Evolutionary conservation across 1,284 basidiomycete genomes (phyloP), one percentile per base, ranked within the genome.

Genomic region (Tilletia caries): DNA sequence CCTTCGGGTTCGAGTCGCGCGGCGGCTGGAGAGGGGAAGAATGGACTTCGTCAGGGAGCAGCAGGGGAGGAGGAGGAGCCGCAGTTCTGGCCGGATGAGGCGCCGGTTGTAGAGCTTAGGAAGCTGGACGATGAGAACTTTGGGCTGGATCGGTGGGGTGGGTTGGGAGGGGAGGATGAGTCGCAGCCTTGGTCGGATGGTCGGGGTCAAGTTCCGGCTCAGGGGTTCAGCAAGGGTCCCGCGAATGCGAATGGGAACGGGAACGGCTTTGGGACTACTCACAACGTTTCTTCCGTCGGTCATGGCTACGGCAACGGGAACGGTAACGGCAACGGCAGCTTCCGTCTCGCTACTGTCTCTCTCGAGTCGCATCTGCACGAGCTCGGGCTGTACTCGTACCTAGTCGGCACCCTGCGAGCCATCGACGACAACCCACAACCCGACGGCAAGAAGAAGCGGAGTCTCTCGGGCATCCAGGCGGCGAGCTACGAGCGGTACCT

Each of bases 401-500:
- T 70, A 32, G 37, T 70, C 34, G 66, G 34, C 27, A 34, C 46
- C 10, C 64, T 48, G 18, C 29, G 32, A 23, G 67, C 34, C 6
- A 54, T 44, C 33, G 68, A n/a, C n/a, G 68, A 60, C 13, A 65
- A 66, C 10, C 27, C 18, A 18, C 37, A 37, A 10, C 32, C 37
- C 6, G 37, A 41, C 20, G 46, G 18, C 6, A 50, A 69, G 46
- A 62, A n/a, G 20, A 66, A 52, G 27, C 37, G 15, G 29, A 6
- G 15, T 15, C 20, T 62, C 3, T 20, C n/a, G 29, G 58, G 58
- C 10, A 62, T 62, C 32, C 58, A 62, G 32, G 29, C 58, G 18
- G 91, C 91, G 0, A 91, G 91, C 20, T 95, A 93, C 75, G 89
- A 91, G 46, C 89, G 91, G 76, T 95, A 95, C 83, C 86, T 95